Conservation (phyloP, 305 asterid genomes). For the Stenogyne calaminthoides region DNA sequence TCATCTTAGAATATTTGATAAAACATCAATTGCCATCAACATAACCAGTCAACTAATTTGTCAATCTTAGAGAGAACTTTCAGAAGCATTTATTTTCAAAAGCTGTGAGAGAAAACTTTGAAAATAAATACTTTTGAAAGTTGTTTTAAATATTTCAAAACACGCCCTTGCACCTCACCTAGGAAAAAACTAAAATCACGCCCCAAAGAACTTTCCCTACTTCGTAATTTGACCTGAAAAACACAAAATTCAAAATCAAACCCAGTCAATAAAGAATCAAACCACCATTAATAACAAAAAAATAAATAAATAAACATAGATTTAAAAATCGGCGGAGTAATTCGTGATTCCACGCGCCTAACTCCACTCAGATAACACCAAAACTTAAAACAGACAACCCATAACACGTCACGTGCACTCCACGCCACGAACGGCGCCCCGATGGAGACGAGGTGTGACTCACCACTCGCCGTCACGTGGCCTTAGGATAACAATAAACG, state of each 20-base stretch:
- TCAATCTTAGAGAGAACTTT: neutral
- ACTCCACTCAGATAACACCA: slow-evolving; percentile 17
- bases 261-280: neutral
- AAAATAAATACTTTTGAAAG: too few species aligned
- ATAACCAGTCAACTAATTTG: neutral
- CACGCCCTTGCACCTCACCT: too few species aligned
- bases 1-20: neutral
- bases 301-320: neutral
- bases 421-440: slow-evolving; percentile 7
- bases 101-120: too few species aligned
- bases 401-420: slow-evolving; percentile 25
- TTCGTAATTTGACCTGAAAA: slow-evolving; percentile 31
- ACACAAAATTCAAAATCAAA: neutral
- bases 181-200: too few species aligned
- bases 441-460: neutral
- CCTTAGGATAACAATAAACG: neutral
- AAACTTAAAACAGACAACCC: neutral
- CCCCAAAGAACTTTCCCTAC: neutral
- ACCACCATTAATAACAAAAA: neutral
- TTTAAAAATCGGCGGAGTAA: neutral
- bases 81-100: too few species aligned
- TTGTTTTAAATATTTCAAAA: too few species aligned
- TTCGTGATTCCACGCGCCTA: neutral
- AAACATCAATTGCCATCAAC: neutral
- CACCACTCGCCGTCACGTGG: slow-evolving; percentile 24